These are phyloP conservation scores for Fusarium nygamai DNA, from an alignment of 2,329 filamentous ascomycete species.

Conservation along the genomic window DNA sequence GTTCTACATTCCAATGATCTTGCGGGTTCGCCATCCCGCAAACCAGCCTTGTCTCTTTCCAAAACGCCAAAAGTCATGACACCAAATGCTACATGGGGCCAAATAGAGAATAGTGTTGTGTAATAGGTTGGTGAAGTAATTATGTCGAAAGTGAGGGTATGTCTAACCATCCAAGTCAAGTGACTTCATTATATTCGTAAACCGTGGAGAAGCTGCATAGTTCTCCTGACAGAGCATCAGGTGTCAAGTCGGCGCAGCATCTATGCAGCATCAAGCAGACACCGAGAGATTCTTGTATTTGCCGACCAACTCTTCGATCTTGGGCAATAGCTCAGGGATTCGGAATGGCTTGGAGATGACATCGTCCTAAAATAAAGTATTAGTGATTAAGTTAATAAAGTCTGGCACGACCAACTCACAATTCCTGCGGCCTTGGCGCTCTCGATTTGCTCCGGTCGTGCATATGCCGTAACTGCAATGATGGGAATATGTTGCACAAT, in stretches of 20 bases:
- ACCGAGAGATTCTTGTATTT: conserved; percentile 51
- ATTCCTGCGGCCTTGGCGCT: conserved; percentile 78
- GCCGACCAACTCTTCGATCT: conserved; percentile 67
- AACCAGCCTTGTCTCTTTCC: conserved; percentile 24
- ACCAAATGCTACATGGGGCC: conserved; percentile 24
- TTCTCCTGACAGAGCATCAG: background rate
- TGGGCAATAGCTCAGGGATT: conserved; percentile 75
- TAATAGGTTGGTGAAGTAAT: conserved; percentile 20
- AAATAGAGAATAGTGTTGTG: conserved; percentile 18
- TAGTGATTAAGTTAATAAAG: background rate
- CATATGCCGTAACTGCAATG: conserved; percentile 86
- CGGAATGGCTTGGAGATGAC: conserved; percentile 84
- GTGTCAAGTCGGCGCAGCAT: background rate
- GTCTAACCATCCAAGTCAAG: conserved; percentile 16
- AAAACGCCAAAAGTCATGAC: conserved; percentile 35
- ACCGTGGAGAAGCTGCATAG: background rate
- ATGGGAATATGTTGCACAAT: conserved; percentile 76
- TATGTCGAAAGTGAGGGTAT: conserved; percentile 27
- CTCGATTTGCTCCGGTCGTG: conserved; percentile 76
- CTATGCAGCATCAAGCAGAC: conserved; percentile 11
- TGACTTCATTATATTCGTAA: conserved; percentile 19
- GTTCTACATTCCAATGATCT: conserved; percentile 20
- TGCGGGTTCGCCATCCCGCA: conserved; percentile 23
- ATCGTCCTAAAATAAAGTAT: conserved; percentile 63
- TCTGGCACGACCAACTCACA: conserved; percentile 57